These are phyloP conservation scores for Lepidium campestre DNA, from an alignment of 441 rosid genomes.

Conservation along the genomic window DNA sequence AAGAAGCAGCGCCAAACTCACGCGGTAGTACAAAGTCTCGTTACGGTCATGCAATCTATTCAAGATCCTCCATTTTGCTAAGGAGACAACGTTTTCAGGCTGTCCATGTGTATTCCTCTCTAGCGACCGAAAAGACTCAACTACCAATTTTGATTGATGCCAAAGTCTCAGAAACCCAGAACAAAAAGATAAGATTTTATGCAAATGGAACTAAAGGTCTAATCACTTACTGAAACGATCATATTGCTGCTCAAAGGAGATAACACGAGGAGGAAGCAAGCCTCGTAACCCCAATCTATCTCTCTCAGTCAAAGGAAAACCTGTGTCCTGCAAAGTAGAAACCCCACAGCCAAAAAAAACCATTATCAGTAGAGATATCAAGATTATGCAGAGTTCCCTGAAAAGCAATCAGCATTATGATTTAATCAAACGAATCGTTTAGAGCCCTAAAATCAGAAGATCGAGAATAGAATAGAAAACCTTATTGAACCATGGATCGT, in stretches of 20 bases:
- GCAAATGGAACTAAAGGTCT: neutral
- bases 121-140: slow-evolving; percentile 84
- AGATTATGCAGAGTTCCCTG: neutral
- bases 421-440: neutral
- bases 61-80: slow-evolving; percentile 97
- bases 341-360: neutral
- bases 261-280: slow-evolving; percentile 93
- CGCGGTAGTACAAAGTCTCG: slow-evolving; percentile 88
- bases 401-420: slow-evolving; percentile 1
- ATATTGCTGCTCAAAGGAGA: slow-evolving; percentile 87
- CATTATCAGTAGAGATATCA: neutral
- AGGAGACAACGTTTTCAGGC: slow-evolving; percentile 55
- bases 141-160: slow-evolving; percentile 31
- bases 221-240: slow-evolving; percentile 79
- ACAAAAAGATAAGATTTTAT: neutral
- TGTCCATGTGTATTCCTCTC: slow-evolving; percentile 76
- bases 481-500: slow-evolving; percentile 99
- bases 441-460: neutral
- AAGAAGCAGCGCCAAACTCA: slow-evolving; percentile 30
- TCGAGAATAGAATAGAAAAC: slow-evolving; percentile 21
- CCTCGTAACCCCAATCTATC: slow-evolving; percentile 93
- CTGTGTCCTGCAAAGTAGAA: slow-evolving; percentile 63
- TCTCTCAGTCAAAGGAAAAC: slow-evolving; percentile 93
- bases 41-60: slow-evolving; percentile 97
- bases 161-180: neutral